Evolutionary conservation across 306 rosid species (phyloP).

Genomic region (Prunus fruticosa): DNA sequence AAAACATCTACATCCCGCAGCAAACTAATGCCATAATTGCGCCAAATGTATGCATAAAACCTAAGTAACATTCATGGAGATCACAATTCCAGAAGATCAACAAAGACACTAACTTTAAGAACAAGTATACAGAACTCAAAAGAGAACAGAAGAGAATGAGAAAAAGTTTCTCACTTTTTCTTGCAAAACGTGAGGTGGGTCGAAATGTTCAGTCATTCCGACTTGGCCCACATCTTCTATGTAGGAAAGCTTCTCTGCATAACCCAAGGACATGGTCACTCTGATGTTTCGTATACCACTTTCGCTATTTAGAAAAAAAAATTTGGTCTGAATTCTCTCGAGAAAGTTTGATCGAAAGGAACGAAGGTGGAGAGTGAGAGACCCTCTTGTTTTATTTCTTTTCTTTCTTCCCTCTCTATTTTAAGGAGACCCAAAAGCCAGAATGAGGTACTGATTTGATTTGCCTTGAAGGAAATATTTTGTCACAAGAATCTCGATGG

Average conservation of each 20-base stretch:
- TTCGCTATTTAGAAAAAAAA: constrained; percentile 3
- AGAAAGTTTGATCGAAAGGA: constrained; percentile 9
- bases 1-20: constrained; percentile 12
- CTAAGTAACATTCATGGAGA: constrained; percentile 23
- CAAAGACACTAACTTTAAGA: constrained; percentile 17
- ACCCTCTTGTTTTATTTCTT: background rate
- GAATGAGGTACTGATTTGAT: too few species aligned
- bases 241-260: constrained; percentile 95
- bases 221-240: constrained; percentile 96
- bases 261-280: constrained; percentile 83
- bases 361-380: constrained; percentile 19
- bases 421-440: too few species aligned
- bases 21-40: background rate
- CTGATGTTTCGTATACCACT: constrained; percentile 19
- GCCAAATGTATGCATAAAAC: constrained; percentile 19
- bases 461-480: too few species aligned
- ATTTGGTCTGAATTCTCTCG: background rate
- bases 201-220: constrained; percentile 89
- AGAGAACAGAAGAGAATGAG: constrained; percentile 15
- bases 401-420: constrained; percentile 13
- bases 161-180: constrained; percentile 54
- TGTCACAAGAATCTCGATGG: too few species aligned
- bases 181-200: constrained; percentile 63
- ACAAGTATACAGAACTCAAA: constrained; percentile 14
- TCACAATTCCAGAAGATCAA: constrained; percentile 31